Evolutionary conservation across 177 flowering plant species (phyloP), one percentile per base, ranked within the genome.

Genomic region (Vitis hybrid): DNA sequence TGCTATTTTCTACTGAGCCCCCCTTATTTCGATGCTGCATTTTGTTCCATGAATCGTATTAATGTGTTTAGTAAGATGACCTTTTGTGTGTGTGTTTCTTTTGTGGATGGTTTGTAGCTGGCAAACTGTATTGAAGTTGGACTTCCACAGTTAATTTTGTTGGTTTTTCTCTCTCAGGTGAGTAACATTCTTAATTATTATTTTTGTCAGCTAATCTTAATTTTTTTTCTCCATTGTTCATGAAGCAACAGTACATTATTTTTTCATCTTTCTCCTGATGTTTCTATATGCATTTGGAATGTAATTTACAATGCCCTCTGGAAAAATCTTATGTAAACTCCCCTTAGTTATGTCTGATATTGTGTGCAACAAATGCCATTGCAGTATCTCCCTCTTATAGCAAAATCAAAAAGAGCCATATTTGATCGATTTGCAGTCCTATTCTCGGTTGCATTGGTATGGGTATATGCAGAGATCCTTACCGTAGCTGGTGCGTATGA

Each of bases 101-200:
- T 64, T 65, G 10, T 33, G 75, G 62, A 59, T 81, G 59, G 18
- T 17, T 75, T 83, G 78, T 70, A 95, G 98, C 79, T 92, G 70
- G 97, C 88, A 31, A 81, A 74, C 72, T 95, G 98, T 66, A 73
- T 87, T 52, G 97, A 87, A 79, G 65, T 92, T 78, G 98, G 98
- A 51, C 90, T 95, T 67, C 97, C 97, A 2, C 84, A 80, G 58
- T 64, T 91, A 54, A 47, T 92, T 56, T 6, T 90, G n/a, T 18
- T 95, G 75, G 78, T 95, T 57, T 18, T 89, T 17, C 53, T 91
- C 50, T 86, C 93, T 57, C 91, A 83, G 88, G 99, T 90, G 57
- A 74, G 75, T 33, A 2, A 4, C 28, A 2, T 62, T 54, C 53
- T 59, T 53, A 8, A 51, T 51, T 12, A 11, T 71, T 64, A 12